Conservation (phyloP, 2,329 filamentous ascomycete genomes). For the Monilinia polystroma region DNA sequence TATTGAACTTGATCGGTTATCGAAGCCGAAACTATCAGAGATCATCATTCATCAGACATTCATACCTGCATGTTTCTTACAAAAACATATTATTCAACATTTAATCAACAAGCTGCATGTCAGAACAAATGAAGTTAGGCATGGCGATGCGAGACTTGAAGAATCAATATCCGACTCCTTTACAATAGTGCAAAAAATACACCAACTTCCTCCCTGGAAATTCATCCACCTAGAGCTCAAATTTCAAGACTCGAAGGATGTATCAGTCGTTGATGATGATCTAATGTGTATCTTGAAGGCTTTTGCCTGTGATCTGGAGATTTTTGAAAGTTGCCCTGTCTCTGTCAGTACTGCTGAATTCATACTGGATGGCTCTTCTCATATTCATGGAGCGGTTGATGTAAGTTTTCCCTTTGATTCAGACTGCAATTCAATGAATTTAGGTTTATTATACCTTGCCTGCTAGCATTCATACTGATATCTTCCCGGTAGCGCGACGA, state of each 20-base stretch:
- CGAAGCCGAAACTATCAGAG: conserved; percentile 9
- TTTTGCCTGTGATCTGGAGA: background rate
- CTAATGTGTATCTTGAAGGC: background rate
- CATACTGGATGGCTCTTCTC: too few species aligned
- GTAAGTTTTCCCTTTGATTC: background rate
- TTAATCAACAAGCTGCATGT: background rate
- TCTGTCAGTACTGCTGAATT: background rate
- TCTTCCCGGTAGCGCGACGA: background rate
- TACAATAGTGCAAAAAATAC: background rate
- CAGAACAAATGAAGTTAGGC: background rate
- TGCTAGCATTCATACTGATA: background rate
- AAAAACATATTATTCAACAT: background rate
- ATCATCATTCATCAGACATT: background rate
- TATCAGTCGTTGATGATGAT: background rate
- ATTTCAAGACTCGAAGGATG: background rate
- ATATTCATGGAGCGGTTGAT: background rate
- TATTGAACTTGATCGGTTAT: background rate
- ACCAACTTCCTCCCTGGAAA: conserved; percentile 8
- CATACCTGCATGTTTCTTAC: too few species aligned
- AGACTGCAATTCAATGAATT: background rate
- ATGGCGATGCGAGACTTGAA: background rate
- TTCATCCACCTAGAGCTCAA: conserved; percentile 11
- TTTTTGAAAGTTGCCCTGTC: background rate
- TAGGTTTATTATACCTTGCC: too few species aligned
- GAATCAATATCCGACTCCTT: background rate